These are phyloP conservation scores for Fusarium tanahbumbuense DNA, from an alignment of 2,329 filamentous ascomycete species.

Conservation along the genomic window DNA sequence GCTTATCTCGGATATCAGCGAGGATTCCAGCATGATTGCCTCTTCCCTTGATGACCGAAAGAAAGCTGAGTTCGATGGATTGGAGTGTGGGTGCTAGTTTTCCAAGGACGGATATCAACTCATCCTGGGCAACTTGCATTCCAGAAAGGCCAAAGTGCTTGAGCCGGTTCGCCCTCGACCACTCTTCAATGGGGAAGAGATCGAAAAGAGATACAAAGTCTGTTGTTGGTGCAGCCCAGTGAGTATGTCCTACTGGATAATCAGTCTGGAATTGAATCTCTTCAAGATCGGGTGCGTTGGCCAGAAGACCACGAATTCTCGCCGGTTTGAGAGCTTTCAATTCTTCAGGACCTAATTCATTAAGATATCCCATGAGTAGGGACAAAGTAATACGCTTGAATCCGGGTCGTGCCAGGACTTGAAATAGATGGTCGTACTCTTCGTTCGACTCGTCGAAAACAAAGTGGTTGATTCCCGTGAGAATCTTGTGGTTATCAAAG, in stretches of 20 bases:
- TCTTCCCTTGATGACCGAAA: neutral
- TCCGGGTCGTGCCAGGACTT: neutral
- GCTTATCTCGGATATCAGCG: neutral
- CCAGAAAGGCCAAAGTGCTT: slow-evolving; percentile 13
- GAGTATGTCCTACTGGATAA: neutral
- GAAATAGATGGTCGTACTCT: neutral
- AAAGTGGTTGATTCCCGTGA: neutral
- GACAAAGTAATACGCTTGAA: neutral
- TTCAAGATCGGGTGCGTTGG: neutral
- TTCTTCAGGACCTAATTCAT: neutral
- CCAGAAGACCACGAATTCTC: neutral
- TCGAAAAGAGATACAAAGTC: neutral
- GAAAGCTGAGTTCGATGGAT: slow-evolving; percentile 13
- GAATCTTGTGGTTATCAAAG: neutral
- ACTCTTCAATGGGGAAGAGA: neutral
- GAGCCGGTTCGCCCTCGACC: neutral
- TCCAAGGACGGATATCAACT: slow-evolving; percentile 4
- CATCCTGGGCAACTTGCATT: neutral
- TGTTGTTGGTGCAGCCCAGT: neutral
- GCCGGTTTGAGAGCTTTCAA: neutral
- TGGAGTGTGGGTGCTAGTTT: neutral
- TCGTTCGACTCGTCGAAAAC: neutral
- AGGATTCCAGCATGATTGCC: slow-evolving; percentile 2
- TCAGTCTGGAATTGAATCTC: neutral
- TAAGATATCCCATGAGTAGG: neutral